Percentiles rank a stretch among this genome's conserved stretches.
Conservation (phyloP, 352 stramenopile species). For the Elongisporangium prolatum region DNA sequence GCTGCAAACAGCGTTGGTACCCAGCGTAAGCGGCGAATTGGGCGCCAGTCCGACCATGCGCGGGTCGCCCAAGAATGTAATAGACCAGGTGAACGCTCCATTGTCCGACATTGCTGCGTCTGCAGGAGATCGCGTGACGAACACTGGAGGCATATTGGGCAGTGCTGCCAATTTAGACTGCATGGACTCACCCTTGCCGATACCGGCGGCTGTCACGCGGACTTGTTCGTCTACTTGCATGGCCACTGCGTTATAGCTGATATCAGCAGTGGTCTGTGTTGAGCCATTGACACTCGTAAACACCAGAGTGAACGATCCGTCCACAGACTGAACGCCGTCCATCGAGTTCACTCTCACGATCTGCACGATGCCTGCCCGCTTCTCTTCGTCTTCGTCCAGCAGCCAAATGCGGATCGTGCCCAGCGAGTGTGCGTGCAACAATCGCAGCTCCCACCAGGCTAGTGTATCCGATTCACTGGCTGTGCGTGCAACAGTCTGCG, state of each 20-base stretch:
- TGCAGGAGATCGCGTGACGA: conserved; percentile 41
- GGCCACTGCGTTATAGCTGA: conserved; percentile 51
- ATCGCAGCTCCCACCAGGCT: conserved; percentile 70
- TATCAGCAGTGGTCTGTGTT: conserved; percentile 19
- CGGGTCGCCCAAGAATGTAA: conserved; percentile 56
- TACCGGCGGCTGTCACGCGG: conserved; percentile 23
- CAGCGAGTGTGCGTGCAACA: conserved; percentile 34
- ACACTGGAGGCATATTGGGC: conserved; percentile 24
- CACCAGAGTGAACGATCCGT: conserved; percentile 34
- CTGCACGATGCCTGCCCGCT: conserved; percentile 20
- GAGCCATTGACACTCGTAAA: conserved; percentile 24
- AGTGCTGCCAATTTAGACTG: conserved; percentile 49
- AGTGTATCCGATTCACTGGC: conserved; percentile 14
- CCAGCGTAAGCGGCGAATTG: conserved; percentile 18
- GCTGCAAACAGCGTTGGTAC: conserved; percentile 32
- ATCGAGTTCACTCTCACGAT: conserved; percentile 25
- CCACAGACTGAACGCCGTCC: conserved; percentile 26
- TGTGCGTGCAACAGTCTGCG: conserved; percentile 48
- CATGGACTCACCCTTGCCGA: conserved; percentile 44
- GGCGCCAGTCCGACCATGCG: conserved; percentile 6
- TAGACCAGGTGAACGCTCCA: conserved; percentile 57
- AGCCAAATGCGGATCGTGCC: conserved; percentile 65
- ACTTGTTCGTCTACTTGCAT: conserved; percentile 53
- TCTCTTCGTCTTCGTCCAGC: conserved; percentile 16
- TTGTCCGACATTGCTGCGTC: conserved; percentile 21